Conservation (phyloP, 768 basidiomycete genomes). For the Amanita inopinata region DNA sequence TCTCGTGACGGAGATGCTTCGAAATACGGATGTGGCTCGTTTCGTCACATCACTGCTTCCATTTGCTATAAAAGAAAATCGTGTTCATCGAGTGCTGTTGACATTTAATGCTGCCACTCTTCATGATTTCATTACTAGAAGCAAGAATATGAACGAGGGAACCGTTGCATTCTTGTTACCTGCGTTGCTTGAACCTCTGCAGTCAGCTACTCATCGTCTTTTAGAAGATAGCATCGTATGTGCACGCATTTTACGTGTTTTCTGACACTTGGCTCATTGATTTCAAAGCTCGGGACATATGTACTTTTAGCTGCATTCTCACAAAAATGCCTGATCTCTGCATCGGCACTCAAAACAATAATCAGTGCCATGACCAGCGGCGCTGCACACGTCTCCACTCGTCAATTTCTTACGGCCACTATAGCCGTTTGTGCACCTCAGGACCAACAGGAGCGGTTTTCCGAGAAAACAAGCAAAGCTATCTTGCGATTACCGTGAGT, state of each 20-base stretch:
- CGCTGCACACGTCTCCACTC: constrained; percentile 36
- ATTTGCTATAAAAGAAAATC: constrained; percentile 36
- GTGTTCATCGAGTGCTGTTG: constrained; percentile 60
- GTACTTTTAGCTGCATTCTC: constrained; percentile 65
- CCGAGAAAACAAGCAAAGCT: constrained; percentile 27
- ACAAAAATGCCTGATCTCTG: constrained; percentile 49
- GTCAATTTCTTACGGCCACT: constrained; percentile 56
- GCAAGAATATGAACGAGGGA: constrained; percentile 52
- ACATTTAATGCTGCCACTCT: constrained; percentile 76
- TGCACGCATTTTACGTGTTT: constrained; percentile 1
- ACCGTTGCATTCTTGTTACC: constrained; percentile 56
- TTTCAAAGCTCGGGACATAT: constrained; percentile 63
- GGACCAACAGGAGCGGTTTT: constrained; percentile 38
- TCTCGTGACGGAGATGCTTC: constrained; percentile 70
- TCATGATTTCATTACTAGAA: constrained; percentile 66
- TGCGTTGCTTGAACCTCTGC: constrained; percentile 51
- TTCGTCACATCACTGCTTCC: constrained; percentile 64
- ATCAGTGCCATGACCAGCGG: constrained; percentile 42
- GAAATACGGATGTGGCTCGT: constrained; percentile 60
- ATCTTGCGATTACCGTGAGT: constrained; percentile 45
- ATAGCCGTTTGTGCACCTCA: constrained; percentile 61
- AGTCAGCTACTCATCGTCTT: constrained; percentile 21
- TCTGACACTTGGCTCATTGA: not conserved
- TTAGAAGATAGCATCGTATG: constrained; percentile 49
- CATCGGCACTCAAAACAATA: constrained; percentile 51